Percentiles rank a stretch among this genome's conserved stretches.
Evolutionary conservation across 1,139 yeast genomes (phyloP).

Genomic region (Candida anutae): DNA sequence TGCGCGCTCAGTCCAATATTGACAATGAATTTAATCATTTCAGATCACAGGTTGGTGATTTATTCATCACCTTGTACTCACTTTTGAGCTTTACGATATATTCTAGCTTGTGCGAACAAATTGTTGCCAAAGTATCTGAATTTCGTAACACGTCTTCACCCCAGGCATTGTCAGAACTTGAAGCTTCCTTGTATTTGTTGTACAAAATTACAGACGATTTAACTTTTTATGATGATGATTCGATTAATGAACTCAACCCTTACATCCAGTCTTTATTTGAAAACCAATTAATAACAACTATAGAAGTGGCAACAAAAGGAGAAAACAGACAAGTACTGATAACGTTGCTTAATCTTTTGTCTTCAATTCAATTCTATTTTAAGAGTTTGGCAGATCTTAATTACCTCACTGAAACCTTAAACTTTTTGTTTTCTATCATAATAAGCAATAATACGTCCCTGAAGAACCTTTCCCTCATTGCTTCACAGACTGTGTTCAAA

Average conservation of each 20-base stretch:
- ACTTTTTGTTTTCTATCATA: conserved; percentile 33
- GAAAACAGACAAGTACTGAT: conserved; percentile 5
- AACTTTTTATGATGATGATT: conserved; percentile 34
- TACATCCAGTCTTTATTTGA: conserved; percentile 19
- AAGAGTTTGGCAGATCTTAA: conserved; percentile 25
- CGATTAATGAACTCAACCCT: conserved; percentile 17
- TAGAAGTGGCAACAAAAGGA: conserved; percentile 8
- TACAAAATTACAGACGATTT: conserved; percentile 47
- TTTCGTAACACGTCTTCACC: conserved; percentile 2
- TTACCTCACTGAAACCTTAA: conserved; percentile 43
- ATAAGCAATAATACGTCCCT: conserved; percentile 11
- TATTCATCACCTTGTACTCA: conserved; percentile 63
- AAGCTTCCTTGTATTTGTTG: conserved; percentile 61
- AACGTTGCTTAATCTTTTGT: conserved; percentile 45
- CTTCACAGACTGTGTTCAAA: conserved; percentile 53
- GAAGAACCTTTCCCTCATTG: conserved; percentile 24
- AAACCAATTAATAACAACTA: conserved; percentile 16
- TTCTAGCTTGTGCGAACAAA: conserved; percentile 5
- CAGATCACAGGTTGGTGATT: conserved; percentile 67
- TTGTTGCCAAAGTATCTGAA: conserved; percentile 2
- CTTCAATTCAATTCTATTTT: conserved; percentile 50
- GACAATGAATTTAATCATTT: conserved; percentile 53
- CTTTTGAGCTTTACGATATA: conserved; percentile 53
- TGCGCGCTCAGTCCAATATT: conserved; percentile 17
- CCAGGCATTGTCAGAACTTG: conserved; percentile 34